These are phyloP conservation scores for Apiospora arundinis DNA, from an alignment of 2,329 filamentous ascomycete genomes.

Conservation along the genomic window DNA sequence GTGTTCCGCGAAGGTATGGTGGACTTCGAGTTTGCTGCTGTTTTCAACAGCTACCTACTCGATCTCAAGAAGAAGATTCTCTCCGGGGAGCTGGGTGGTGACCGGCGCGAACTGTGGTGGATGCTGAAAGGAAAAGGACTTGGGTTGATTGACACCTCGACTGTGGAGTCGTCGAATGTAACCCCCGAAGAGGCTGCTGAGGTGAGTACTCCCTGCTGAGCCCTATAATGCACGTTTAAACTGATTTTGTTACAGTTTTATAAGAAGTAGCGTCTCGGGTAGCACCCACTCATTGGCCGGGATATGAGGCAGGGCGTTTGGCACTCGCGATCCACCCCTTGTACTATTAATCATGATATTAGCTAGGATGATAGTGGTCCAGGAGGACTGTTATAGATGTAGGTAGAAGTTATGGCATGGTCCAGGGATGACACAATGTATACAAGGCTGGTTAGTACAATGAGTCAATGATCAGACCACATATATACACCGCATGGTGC, in stretches of 20 bases:
- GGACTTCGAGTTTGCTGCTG: constrained; percentile 73
- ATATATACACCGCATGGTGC: neutral
- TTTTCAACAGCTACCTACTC: constrained; percentile 78
- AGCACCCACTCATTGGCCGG: neutral
- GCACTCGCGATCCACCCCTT: neutral
- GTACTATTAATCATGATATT: neutral
- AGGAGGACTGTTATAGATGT: too few relatives aligned
- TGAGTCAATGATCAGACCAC: neutral
- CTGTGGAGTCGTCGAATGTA: constrained; percentile 69
- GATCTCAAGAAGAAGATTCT: constrained; percentile 76
- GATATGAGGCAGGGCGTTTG: neutral
- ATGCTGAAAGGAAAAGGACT: constrained; percentile 69
- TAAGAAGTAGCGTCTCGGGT: neutral
- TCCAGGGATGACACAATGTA: neutral
- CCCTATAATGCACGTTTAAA: neutral
- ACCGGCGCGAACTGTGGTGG: constrained; percentile 85
- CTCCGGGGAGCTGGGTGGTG: constrained; percentile 73
- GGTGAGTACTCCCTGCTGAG: constrained; percentile 43
- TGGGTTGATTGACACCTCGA: constrained; percentile 72
- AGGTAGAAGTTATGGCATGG: neutral
- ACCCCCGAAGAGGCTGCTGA: constrained; percentile 73
- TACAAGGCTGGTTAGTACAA: neutral
- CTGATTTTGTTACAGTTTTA: constrained; percentile 12
- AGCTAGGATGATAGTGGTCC: neutral
- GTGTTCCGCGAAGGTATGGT: constrained; percentile 81